Evolutionary conservation across 192 early-diverging fungal genomes (phyloP).

Genomic region (Coemansia sp.): DNA sequence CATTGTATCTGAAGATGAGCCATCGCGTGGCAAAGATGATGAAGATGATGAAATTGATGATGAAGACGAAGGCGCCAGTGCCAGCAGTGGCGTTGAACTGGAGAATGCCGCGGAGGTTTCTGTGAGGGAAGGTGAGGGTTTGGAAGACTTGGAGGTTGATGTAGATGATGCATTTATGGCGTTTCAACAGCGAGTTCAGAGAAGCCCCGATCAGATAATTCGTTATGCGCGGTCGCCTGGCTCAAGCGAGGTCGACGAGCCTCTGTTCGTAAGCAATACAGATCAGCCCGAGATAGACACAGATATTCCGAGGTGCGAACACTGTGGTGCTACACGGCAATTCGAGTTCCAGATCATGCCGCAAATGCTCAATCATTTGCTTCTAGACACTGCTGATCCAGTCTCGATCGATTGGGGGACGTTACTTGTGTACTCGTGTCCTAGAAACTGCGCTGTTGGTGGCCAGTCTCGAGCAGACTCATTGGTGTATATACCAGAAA

Average conservation of each 20-base stretch:
- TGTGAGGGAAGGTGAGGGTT: constrained; percentile 19
- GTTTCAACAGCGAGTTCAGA: constrained; percentile 80
- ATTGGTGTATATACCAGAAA: constrained; percentile 55
- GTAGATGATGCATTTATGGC: constrained; percentile 88
- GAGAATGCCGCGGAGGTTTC: constrained; percentile 30
- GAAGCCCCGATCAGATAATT: constrained; percentile 83
- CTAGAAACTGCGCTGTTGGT: constrained; percentile 67
- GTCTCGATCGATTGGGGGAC: constrained; percentile 91
- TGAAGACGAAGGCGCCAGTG: constrained; percentile 7
- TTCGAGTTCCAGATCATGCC: constrained; percentile 98
- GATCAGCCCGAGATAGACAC: constrained; percentile 55
- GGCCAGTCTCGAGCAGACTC: not conserved
- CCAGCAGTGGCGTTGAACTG: constrained; percentile 7
- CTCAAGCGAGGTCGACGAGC: constrained; percentile 47
- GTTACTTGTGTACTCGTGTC: constrained; percentile 83
- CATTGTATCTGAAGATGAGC: constrained; percentile 69
- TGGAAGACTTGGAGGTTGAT: constrained; percentile 75
- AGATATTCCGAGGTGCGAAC: constrained; percentile 66
- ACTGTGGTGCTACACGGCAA: constrained; percentile 68
- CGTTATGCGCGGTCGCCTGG: constrained; percentile 58
- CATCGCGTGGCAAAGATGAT: constrained; percentile 43
- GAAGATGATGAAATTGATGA: constrained; percentile 42
- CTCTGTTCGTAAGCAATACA: constrained; percentile 78
- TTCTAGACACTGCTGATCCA: constrained; percentile 65
- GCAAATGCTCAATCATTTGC: constrained; percentile 77